Base-by-base conservation (phyloP, 306 rosid species). In the Inga leiocalycina region DNA sequence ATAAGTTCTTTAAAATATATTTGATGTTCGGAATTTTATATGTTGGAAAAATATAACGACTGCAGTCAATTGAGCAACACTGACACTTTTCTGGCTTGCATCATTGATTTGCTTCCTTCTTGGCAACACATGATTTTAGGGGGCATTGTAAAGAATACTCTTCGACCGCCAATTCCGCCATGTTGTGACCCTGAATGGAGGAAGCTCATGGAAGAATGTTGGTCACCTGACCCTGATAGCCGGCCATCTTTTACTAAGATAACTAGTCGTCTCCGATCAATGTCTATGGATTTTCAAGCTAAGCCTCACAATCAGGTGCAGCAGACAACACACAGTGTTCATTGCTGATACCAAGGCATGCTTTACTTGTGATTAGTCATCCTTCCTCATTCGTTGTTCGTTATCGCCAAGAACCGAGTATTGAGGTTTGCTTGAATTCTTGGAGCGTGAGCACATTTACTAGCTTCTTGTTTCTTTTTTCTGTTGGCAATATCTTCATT, bases 121-220 rank as follows among this genome's bases (percentile, higher is more conserved):
- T 71, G 65, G 70, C 71, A 72, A 71, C 57, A 68, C 82, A 70
- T 85, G 76, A 74, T 20, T 76, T 62, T 82, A 91, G 97, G 97
- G 44, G 97, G 97, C 17, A 92, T 92, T 62, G 87, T 92, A 73
- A 92, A 91, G 88, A 91, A 91, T 89, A 91, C 88, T 59, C 97
- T 92, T 57, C 86, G 94, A 80, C 94, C 97, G 39, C 81, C 83
- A 9, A 81, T 91, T 70, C 97, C 97, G 0, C 86, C 83, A 64
- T 80, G 74, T 9, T 92, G 94, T 81, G 94, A 92, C 87, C 82
- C 90, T 9, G 92, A 83, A 57, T 92, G 97, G 94, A 89, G 81
- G 84, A 85, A 77, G 78, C 91, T 92, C 52, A 92, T 91, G 97
- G 94, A 89, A 85, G 87, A 89, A 71, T 92, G 97, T 82, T 92